Conservation (phyloP, 2,329 filamentous ascomycete species). For the Macrophomina pseudophaseolina region DNA sequence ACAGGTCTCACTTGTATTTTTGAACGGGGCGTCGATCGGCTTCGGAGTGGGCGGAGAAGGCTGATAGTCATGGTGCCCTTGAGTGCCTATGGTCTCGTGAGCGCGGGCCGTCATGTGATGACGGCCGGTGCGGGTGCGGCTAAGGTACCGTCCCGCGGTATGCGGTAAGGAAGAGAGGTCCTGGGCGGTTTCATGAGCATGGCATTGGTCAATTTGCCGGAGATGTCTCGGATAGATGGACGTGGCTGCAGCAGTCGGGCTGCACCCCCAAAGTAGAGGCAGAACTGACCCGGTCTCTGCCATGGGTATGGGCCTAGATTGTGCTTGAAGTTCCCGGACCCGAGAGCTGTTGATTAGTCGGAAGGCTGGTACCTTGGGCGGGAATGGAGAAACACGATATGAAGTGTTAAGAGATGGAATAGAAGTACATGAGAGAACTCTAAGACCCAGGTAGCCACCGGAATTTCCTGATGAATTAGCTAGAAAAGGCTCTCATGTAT, state of each 20-base stretch:
- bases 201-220: constrained; percentile 4
- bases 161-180: background rate
- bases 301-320: no score
- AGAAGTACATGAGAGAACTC: constrained; percentile 25
- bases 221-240: constrained; percentile 20
- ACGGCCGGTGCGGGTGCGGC: background rate
- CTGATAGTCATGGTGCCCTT: constrained; percentile 11
- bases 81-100: constrained; percentile 7
- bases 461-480: constrained; percentile 21
- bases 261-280: background rate
- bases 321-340: background rate
- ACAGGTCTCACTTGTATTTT: background rate
- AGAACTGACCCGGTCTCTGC: constrained; percentile 2
- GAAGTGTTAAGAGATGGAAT: background rate
- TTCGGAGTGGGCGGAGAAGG: background rate
- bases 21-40: background rate
- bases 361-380: no score
- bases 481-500: constrained; percentile 20
- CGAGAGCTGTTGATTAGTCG: background rate
- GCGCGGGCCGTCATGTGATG: constrained; percentile 11
- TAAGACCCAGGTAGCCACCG: constrained; percentile 21
- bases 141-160: background rate
- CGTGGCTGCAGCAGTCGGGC: background rate
- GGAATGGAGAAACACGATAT: background rate
- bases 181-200: background rate